Evolutionary conservation across 1,284 basidiomycete genomes (phyloP).

Genomic region (Trametes pubescens): DNA sequence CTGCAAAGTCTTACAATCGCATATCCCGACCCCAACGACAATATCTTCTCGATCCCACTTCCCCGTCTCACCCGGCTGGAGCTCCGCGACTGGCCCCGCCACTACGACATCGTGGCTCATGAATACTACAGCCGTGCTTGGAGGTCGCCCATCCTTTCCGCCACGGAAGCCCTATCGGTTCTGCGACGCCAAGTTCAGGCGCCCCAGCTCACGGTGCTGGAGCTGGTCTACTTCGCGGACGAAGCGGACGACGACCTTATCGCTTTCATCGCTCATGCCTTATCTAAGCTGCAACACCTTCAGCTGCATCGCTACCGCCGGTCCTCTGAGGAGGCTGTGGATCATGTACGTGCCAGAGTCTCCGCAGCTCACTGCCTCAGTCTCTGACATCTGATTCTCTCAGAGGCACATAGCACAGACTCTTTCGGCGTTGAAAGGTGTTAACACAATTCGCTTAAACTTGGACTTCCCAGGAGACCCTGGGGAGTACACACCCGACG

Average conservation of each 20-base stretch:
- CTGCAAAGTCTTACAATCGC: background rate
- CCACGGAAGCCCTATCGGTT: background rate
- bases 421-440: background rate
- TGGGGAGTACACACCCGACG: background rate
- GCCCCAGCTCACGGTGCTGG: background rate
- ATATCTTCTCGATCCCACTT: background rate
- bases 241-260: constrained; percentile 7
- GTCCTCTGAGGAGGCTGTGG: background rate
- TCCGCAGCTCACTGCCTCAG: background rate
- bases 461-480: background rate
- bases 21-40: background rate
- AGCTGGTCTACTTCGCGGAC: constrained; percentile 28
- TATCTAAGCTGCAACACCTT: background rate
- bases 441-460: background rate
- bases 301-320: constrained; percentile 18
- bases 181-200: background rate
- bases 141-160: constrained; percentile 5
- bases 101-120: background rate
- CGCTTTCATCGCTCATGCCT: background rate
- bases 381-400: background rate
- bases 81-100: constrained; percentile 20
- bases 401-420: background rate
- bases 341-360: background rate
- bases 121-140: background rate
- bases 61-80: constrained; percentile 2